Evolutionary conservation across 2,329 filamentous ascomycete genomes (phyloP).

Genomic region (Rhinocladiella similis): DNA sequence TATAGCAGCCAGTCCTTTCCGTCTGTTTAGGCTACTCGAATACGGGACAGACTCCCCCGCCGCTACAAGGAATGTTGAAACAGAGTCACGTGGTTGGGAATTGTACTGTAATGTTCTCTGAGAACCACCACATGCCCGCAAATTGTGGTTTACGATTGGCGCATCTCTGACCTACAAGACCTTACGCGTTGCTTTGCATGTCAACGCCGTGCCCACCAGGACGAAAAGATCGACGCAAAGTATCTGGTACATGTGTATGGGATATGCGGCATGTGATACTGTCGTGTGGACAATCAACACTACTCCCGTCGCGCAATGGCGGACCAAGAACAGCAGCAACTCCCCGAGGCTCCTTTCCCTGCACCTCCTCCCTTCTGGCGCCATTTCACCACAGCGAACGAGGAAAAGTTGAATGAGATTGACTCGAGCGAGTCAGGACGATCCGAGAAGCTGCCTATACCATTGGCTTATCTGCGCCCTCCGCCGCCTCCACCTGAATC

Average conservation of each 20-base stretch:
- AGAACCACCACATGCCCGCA: too few relatives aligned
- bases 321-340: conserved; percentile 36
- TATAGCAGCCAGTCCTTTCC: too few relatives aligned
- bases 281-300: conserved; percentile 35
- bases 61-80: neutral
- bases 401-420: conserved; percentile 58
- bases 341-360: conserved; percentile 69
- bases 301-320: conserved; percentile 54
- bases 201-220: neutral
- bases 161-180: neutral
- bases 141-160: conserved; percentile 25
- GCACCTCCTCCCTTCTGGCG: conserved; percentile 88
- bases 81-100: too few relatives aligned
- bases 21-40: too few relatives aligned
- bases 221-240: too few relatives aligned
- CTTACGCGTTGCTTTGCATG: neutral
- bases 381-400: conserved; percentile 76
- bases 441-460: conserved; percentile 59
- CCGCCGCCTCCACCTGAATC: conserved; percentile 67
- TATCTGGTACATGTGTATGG: neutral
- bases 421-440: conserved; percentile 38
- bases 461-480: conserved; percentile 76
- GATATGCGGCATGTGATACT: neutral
- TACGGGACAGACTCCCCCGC: neutral
- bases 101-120: too few relatives aligned